Evolutionary conservation across 371 early-diverging fungal genomes (phyloP), one percentile per base, ranked within the genome.

Genomic region (Nematocida major): DNA sequence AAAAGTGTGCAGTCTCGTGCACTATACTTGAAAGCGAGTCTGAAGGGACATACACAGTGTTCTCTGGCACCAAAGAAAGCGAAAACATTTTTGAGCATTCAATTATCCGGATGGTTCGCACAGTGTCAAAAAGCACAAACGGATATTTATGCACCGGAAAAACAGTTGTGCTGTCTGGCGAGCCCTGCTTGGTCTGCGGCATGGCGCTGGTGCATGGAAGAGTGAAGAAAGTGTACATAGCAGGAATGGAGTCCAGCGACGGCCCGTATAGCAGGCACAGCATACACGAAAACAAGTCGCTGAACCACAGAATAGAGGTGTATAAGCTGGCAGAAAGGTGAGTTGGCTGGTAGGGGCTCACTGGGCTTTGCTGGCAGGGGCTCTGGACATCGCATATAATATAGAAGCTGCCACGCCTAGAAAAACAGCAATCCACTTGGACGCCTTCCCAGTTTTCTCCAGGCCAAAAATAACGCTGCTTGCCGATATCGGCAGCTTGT

Each of bases 401-500:
- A 63, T 63, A 24, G 53, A 78, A 15, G 76, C 49, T 7, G 49
- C 7, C 20, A 51, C 51, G n/a, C 76, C 61, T 18, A 73, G 5
- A 0, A 22, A 15, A 3, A 73, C 28, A 22, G 59, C 7, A 15
- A 63, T 28, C 76, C 76, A 73, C 53, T 73, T 73, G 24, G 22
- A 65, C 0, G 53, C 43, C 7, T 28, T 42, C 20, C 66, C 76
- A 9, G 59, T 36, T 7, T 26, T n/a, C 18, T 80, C 78, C 24
- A 82, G 48, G 11, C 79, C 65, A 57, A 93, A 93, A 36, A 73
- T 13, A 87, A 97, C 91, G 28, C 96, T 96, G 54, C 91, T 89
- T 38, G 92, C 84, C 2, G 97, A 92, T 47, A 96, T 90, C 2
- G 96, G 93, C 28, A 96, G 86, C 82, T 98, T 97, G 85, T 98